These are phyloP conservation scores for Puccinia sorghi DNA, from an alignment of 1,284 basidiomycete species.

Conservation along the genomic window DNA sequence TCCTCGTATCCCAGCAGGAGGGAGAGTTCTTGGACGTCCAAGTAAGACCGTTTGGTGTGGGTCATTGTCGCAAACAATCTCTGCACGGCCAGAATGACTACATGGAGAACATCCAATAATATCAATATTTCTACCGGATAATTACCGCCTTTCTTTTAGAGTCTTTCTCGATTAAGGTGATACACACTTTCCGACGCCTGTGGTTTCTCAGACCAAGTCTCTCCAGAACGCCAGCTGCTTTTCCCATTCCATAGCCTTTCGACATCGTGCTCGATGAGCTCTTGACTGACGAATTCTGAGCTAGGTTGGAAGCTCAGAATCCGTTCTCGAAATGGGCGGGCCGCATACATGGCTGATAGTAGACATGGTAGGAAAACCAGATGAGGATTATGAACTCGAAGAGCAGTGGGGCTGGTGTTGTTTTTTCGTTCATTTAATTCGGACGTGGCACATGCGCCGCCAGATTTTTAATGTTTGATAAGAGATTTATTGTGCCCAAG, in stretches of 20 bases:
- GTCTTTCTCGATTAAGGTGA: background rate
- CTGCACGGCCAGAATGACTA: conserved; percentile 46
- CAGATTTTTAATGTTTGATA: background rate
- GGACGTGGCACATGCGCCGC: background rate
- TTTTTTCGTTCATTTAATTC: background rate
- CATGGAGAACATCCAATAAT: background rate
- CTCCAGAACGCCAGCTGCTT: conserved; percentile 45
- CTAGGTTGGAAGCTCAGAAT: conserved; percentile 38
- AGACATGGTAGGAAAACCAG: conserved; percentile 47
- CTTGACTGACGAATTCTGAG: conserved; percentile 1
- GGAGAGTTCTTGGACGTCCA: conserved; percentile 46
- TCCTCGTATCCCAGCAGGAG: conserved; percentile 46
- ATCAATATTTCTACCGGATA: background rate
- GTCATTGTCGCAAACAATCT: conserved; percentile 41
- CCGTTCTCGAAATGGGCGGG: conserved; percentile 48
- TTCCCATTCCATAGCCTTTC: conserved; percentile 47
- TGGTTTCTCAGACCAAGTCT: conserved; percentile 46
- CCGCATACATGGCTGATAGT: conserved; percentile 44
- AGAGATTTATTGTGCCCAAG: background rate
- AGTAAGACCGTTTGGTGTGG: conserved; percentile 40
- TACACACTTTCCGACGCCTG: conserved; percentile 40
- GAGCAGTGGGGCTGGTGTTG: conserved; percentile 24
- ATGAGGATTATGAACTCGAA: conserved; percentile 47
- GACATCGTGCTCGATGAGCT: conserved; percentile 41
- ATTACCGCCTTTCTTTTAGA: background rate